Conservation (phyloP, 164 flowering plant species). For the Cinnamomum micranthum region DNA sequence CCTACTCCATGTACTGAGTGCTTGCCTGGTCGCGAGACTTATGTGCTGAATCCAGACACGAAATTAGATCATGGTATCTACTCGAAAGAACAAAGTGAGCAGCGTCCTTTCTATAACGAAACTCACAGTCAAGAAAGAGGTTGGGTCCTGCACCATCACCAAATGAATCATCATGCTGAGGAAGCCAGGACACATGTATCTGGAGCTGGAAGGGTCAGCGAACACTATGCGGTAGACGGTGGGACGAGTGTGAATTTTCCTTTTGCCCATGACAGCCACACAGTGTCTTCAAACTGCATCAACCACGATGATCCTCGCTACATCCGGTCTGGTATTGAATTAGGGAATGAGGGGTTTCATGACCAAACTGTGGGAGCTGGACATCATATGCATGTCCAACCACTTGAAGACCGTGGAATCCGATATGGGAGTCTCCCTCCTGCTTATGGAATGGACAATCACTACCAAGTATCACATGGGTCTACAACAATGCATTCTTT, state of each 20-base stretch:
- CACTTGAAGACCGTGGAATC: constrained; percentile 50
- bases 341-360: constrained; percentile 50
- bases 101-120: constrained; percentile 37
- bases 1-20: constrained; percentile 44
- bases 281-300: constrained; percentile 32
- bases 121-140: constrained; percentile 60
- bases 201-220: constrained; percentile 54
- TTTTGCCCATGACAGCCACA: constrained; percentile 47
- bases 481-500: constrained; percentile 41
- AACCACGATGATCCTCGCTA: constrained; percentile 48
- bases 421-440: constrained; percentile 51
- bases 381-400: constrained; percentile 35
- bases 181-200: constrained; percentile 48
- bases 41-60: constrained; percentile 40
- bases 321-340: constrained; percentile 45
- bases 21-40: constrained; percentile 43
- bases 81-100: constrained; percentile 47
- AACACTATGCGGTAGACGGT: constrained; percentile 52
- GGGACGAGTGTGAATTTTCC: constrained; percentile 35
- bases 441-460: constrained; percentile 51
- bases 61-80: constrained; percentile 45
- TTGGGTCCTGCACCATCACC: constrained; percentile 55
- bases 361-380: constrained; percentile 40
- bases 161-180: constrained; percentile 46
- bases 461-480: constrained; percentile 48